Evolutionary conservation across 768 basidiomycete species (phyloP).

Genomic region (Rhizopogon vinicolor): DNA sequence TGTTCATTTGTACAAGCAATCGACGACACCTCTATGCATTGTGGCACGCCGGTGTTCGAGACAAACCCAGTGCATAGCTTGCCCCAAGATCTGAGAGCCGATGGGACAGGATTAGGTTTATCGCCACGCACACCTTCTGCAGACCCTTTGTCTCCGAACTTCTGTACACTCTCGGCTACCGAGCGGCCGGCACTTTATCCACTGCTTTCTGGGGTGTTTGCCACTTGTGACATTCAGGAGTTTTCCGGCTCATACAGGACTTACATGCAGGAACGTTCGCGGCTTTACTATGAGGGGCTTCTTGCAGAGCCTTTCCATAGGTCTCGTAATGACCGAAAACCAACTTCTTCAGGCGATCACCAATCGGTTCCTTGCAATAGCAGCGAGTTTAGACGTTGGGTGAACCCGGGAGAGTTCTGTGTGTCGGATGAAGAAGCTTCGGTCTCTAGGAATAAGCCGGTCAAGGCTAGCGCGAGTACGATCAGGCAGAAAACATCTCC

Average conservation of each 20-base stretch:
- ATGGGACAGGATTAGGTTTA: not conserved
- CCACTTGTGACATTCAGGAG: conserved; percentile 43
- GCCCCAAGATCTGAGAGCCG: not conserved
- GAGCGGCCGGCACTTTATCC: conserved; percentile 51
- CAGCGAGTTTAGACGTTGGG: conserved; percentile 3
- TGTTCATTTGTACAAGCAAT: conserved; percentile 22
- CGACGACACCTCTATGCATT: conserved; percentile 24
- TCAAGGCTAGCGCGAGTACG: not conserved
- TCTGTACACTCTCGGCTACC: conserved; percentile 28
- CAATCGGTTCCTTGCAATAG: conserved; percentile 3
- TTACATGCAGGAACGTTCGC: conserved; percentile 45
- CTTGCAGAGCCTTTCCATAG: conserved; percentile 13
- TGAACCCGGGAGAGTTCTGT: not conserved
- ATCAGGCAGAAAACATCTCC: not conserved
- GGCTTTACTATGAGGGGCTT: conserved; percentile 44
- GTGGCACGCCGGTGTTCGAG: conserved; percentile 21
- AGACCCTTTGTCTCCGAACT: not conserved
- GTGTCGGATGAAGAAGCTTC: not conserved
- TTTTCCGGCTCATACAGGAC: conserved; percentile 46
- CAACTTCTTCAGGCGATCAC: conserved; percentile 1
- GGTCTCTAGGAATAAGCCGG: conserved; percentile 1
- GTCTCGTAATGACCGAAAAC: conserved; percentile 3
- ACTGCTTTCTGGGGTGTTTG: conserved; percentile 44
- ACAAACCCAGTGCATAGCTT: not conserved
- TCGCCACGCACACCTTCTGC: not conserved